Base-by-base conservation (phyloP, 148 eudicot genomes). In the Fagopyrum tataricum region DNA sequence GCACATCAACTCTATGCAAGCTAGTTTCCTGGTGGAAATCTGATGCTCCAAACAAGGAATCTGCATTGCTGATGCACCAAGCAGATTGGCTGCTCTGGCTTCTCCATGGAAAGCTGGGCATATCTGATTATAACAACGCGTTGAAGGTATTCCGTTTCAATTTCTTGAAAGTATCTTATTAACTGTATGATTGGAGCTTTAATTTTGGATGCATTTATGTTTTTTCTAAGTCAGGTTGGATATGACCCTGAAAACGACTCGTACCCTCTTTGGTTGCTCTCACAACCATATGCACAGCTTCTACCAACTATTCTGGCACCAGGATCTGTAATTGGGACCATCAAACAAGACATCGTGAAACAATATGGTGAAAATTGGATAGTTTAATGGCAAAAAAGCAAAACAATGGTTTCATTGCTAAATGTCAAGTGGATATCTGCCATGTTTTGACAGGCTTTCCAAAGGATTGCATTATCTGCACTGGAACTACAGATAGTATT, bases 401-500 rank as follows among this genome's bases (percentile, higher is more conserved):
- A 2, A 18, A 70, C 7, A 55, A n/a, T 55, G 26, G 21, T 55
- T 55, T 61, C 67, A 11, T 61, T 64, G 61, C 42, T 61, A 48
- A 46, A 42, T 71, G 21, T 26, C 43, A 37, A 1, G 37, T 58
- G 44, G 59, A 23, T 44, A 52, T 52, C 44, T 61, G n/a, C 41
- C 40, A 23, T 69, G 52, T 70, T 76, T 62, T 80, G 78, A 76
- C 87, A 96, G 99, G 96, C 74, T 96, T 92, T 72, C 76, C 92
- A 8, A 73, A 82, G 76, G 90, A 92, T 52, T 96, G 97, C 75
- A 78, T 82, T 39, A 81, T 89, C 55, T 92, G 99, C 81, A 84
- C 99, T 2, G 99, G 99, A 80, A 96, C 97, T 77, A 96, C 99
- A n/a, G 97, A 96, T 78, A 96, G 99, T 81, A 92, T 96, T 61